Evolutionary conservation across 2,329 filamentous ascomycete genomes (phyloP), one percentile per base, ranked within the genome.

Genomic region (Zasmidium cellare): DNA sequence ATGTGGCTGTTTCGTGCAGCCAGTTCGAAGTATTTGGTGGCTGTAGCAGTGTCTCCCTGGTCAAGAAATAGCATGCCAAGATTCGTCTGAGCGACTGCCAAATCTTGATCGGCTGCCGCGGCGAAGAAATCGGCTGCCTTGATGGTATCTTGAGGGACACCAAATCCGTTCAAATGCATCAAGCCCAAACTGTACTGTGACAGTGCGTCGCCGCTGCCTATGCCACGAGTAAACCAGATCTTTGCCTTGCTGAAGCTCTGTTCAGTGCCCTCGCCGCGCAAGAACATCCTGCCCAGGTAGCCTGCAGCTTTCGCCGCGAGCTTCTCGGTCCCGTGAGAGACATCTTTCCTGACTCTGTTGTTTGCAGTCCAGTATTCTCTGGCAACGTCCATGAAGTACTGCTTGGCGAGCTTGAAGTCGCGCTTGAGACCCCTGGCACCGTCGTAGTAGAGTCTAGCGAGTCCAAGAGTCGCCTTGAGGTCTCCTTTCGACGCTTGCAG

Each of bases 401-500:
- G 86, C 72, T 89, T 88, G 0, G 92, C 91, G 44, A 86, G 80
- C 24, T 83, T 82, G 47, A 92, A 82, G 68, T 96, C 89, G 19
- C 86, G 83, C 53, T 89, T 86, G 45, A 96, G 79, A 0, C 86
- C 87, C 55, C 89, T 83, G 56, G 91, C 87, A 0, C 92, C 92
- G 57, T 97, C 92, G 69, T 96, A 96, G 72, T 96, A 90, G 61
- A 96, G 84, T 63, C 91, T 87, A 2, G 90, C 92, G 0, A 97
- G 79, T 61, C 90, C 92, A 68, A 92, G 92, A 0, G 91, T 93
- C 0, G 92, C 91, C 71, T 90, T 92, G 56, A 91, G 84, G 69
- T 96, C 91, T 11, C 92, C 92, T 72, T 96, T 96, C 59, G 92
- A 86, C 5, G 91, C 91, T 82, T 96, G 88, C 45, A 96, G 81